These are phyloP conservation scores for Allomyces javanicus DNA, from an alignment of 192 early-diverging fungal genomes.

Conservation along the genomic window DNA sequence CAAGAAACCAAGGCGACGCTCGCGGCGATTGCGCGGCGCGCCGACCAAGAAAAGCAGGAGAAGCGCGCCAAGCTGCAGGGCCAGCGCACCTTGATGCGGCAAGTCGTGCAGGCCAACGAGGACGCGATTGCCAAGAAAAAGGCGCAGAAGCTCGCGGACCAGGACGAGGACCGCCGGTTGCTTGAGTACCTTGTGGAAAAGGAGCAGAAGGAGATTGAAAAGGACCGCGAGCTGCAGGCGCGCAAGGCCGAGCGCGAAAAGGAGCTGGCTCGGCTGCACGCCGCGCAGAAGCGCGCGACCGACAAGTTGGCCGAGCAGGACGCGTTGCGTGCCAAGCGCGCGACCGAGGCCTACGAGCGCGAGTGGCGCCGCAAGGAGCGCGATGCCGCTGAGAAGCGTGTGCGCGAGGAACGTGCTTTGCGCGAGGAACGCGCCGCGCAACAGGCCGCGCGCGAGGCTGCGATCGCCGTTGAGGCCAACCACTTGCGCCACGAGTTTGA, in stretches of 20 bases:
- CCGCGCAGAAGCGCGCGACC: conserved; percentile 31
- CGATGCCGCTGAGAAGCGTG: conserved; percentile 20
- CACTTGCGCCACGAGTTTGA: conserved; percentile 33
- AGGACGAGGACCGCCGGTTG: conserved; percentile 33
- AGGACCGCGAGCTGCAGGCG: conserved; percentile 15
- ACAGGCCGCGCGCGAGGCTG: conserved; percentile 29
- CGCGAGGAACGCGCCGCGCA: conserved; percentile 21
- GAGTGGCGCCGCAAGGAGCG: conserved; percentile 36
- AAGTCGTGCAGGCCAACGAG: conserved; percentile 30
- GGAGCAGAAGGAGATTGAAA: conserved; percentile 31
- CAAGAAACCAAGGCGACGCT: conserved; percentile 37
- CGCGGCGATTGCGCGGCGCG: conserved; percentile 20
- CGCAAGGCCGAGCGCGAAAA: conserved; percentile 34
- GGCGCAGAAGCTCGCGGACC: conserved; percentile 19
- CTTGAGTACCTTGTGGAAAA: conserved; percentile 35
- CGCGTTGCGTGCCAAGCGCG: conserved; percentile 27
- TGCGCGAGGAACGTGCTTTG: conserved; percentile 16
- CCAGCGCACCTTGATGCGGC: conserved; percentile 21
- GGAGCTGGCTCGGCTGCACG: conserved; percentile 26
- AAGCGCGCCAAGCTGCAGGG: conserved; percentile 21
- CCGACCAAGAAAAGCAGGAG: conserved; percentile 23
- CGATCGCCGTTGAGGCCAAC: conserved; percentile 31
- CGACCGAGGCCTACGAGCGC: conserved; percentile 34
- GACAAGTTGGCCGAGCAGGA: conserved; percentile 40
- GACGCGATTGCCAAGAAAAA: conserved; percentile 23